Percentiles rank a stretch among this genome's conserved stretches.
Evolutionary conservation across 345 rosid species (phyloP).

Genomic region (Populus pruinosa): DNA sequence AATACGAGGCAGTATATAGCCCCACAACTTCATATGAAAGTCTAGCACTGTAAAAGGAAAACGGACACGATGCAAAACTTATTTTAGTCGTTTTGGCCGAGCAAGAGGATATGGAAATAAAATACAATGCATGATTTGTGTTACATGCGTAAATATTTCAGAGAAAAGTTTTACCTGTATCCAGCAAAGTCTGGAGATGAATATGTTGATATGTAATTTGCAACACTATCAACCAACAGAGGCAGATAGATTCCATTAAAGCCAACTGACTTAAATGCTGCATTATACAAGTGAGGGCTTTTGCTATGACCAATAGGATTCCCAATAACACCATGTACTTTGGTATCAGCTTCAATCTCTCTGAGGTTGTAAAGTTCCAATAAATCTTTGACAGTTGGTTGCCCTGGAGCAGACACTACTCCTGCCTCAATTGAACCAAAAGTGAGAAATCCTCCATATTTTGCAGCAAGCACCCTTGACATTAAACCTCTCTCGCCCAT

Average conservation of each 20-base stretch:
- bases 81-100: neutral
- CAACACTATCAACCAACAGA: slow-evolving; percentile 48
- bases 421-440: slow-evolving; percentile 53
- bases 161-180: slow-evolving; percentile 43
- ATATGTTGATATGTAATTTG: slow-evolving; percentile 41
- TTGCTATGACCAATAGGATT: slow-evolving; percentile 67
- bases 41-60: neutral
- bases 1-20: no score
- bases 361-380: slow-evolving; percentile 51
- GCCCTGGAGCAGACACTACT: slow-evolving; percentile 54
- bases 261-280: slow-evolving; percentile 44
- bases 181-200: slow-evolving; percentile 54
- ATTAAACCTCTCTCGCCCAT: slow-evolving; percentile 65
- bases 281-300: slow-evolving; percentile 54
- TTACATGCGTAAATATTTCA: neutral
- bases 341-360: slow-evolving; percentile 51
- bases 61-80: neutral
- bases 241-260: slow-evolving; percentile 59
- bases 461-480: slow-evolving; percentile 54
- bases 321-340: slow-evolving; percentile 63
- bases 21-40: no score
- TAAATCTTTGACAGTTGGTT: slow-evolving; percentile 50
- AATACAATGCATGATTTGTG: neutral
- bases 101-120: neutral
- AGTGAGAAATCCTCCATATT: slow-evolving; percentile 58